Evolutionary conservation across 441 rosid genomes (phyloP).

Genomic region (Cnidoscolus chayamansa): DNA sequence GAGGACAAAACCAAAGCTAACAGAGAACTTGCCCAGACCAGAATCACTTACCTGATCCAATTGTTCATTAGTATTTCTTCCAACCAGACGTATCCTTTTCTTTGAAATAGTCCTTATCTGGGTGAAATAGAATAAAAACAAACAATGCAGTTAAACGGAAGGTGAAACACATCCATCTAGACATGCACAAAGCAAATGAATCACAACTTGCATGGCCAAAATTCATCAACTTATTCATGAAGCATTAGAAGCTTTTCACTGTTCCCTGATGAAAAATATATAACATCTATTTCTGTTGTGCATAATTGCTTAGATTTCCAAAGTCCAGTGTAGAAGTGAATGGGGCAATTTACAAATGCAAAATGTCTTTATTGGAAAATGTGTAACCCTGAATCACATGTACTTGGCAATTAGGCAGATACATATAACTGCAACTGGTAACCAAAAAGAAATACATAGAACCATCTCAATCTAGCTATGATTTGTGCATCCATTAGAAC

Average conservation of each 20-base stretch:
- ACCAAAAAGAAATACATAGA: neutral
- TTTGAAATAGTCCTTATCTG: slow-evolving; percentile 47
- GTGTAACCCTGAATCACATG: neutral
- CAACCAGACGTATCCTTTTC: slow-evolving; percentile 50
- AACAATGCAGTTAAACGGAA: slow-evolving; percentile 19
- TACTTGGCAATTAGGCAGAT: neutral
- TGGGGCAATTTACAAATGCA: neutral
- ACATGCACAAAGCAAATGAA: neutral
- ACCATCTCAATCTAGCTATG: neutral
- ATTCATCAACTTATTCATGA: neutral
- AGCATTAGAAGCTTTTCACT: neutral
- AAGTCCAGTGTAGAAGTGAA: neutral
- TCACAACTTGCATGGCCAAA: neutral
- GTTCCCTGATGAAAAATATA: neutral
- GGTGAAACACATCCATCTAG: neutral
- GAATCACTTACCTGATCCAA: slow-evolving; percentile 43
- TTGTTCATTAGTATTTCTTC: slow-evolving; percentile 54
- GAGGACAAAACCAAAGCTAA: neutral
- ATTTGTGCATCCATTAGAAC: neutral
- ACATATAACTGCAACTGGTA: neutral
- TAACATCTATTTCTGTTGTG: neutral
- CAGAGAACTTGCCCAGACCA: neutral
- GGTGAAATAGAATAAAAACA: neutral
- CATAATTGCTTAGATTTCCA: neutral
- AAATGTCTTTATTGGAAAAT: neutral